Evolutionary conservation across 176 grass and related monocot genomes (phyloP).

Genomic region (Elymus sibiricus): DNA sequence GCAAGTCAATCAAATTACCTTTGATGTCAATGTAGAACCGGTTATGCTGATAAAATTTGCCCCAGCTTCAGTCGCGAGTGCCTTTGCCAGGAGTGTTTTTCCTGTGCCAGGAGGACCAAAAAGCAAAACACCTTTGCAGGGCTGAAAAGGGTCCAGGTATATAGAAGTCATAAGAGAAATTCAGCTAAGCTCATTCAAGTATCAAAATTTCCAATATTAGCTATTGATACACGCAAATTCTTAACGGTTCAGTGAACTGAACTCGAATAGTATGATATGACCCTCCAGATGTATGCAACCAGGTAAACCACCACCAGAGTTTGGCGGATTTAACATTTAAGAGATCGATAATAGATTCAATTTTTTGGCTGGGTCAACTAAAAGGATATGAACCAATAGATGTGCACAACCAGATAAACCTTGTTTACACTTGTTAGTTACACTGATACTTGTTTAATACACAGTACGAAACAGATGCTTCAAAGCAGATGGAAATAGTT

Average conservation of each 20-base stretch:
- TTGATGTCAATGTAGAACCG: slow-evolving; percentile 89
- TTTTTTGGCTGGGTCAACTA: not conserved
- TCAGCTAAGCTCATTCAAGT: not conserved
- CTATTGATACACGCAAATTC: not conserved
- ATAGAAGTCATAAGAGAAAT: slow-evolving; percentile 11
- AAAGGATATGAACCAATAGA: slow-evolving; percentile 6
- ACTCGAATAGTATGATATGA: slow-evolving; percentile 12
- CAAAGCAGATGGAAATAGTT: not conserved
- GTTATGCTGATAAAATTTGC: slow-evolving; percentile 98
- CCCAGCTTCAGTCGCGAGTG: slow-evolving; percentile 96
- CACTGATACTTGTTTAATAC: not conserved
- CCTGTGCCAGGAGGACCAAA: slow-evolving; percentile 97
- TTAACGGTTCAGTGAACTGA: not conserved
- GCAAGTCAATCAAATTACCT: slow-evolving; percentile 47
- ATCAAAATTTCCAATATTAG: not conserved
- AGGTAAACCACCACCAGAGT: not conserved
- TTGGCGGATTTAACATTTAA: not conserved
- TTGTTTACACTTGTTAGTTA: slow-evolving; percentile 1
- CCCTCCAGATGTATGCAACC: not conserved
- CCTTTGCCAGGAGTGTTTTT: slow-evolving; percentile 97
- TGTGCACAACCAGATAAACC: not conserved
- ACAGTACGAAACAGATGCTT: not conserved
- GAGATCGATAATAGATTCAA: not conserved
- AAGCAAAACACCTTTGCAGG: slow-evolving; percentile 96
- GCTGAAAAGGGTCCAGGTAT: slow-evolving; percentile 45